These are phyloP conservation scores for Cryptococcus sp. DNA, from an alignment of 1,284 basidiomycete species.

Conservation along the genomic window DNA sequence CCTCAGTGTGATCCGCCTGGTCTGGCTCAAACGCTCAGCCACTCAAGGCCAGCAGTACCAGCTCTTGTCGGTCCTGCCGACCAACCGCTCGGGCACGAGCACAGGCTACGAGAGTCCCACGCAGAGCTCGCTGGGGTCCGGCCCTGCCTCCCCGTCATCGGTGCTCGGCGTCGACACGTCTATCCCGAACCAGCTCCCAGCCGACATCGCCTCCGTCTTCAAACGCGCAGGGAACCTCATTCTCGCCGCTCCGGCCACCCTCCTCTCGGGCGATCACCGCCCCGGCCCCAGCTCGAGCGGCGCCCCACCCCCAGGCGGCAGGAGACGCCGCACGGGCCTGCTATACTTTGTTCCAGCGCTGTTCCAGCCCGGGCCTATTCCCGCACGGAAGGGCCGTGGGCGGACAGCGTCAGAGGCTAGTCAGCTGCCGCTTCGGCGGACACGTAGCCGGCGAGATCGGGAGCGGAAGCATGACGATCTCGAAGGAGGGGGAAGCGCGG, in stretches of 20 bases:
- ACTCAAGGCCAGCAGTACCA: slow-evolving; percentile 17
- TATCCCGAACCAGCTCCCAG: slow-evolving; percentile 9
- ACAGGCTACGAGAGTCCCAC: slow-evolving; percentile 10
- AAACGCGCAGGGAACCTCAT: slow-evolving; percentile 41
- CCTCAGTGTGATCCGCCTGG: slow-evolving; percentile 62
- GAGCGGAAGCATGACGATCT: slow-evolving; percentile 3
- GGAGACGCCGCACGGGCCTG: slow-evolving; percentile 20
- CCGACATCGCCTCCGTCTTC: slow-evolving; percentile 32
- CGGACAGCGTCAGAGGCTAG: slow-evolving; percentile 42
- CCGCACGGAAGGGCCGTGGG: slow-evolving; percentile 15
- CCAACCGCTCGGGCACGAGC: slow-evolving; percentile 8
- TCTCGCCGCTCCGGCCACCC: slow-evolving; percentile 40
- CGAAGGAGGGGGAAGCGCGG: slow-evolving; percentile 1
- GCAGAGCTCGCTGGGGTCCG: slow-evolving; percentile 5
- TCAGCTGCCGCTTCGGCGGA: slow-evolving; percentile 31
- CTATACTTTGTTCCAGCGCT: slow-evolving; percentile 47
- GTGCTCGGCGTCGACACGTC: slow-evolving; percentile 13
- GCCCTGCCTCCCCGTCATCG: slow-evolving; percentile 12
- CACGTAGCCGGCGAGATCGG: slow-evolving; percentile 12
- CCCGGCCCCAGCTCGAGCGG: not conserved
- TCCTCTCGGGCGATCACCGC: slow-evolving; percentile 19
- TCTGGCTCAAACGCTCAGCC: slow-evolving; percentile 43
- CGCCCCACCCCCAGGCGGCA: slow-evolving; percentile 8
- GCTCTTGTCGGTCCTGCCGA: slow-evolving; percentile 21
- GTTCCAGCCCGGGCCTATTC: slow-evolving; percentile 32